Base-by-base conservation (phyloP, 495 filamentous ascomycete species). In the Tuber aestivum region DNA sequence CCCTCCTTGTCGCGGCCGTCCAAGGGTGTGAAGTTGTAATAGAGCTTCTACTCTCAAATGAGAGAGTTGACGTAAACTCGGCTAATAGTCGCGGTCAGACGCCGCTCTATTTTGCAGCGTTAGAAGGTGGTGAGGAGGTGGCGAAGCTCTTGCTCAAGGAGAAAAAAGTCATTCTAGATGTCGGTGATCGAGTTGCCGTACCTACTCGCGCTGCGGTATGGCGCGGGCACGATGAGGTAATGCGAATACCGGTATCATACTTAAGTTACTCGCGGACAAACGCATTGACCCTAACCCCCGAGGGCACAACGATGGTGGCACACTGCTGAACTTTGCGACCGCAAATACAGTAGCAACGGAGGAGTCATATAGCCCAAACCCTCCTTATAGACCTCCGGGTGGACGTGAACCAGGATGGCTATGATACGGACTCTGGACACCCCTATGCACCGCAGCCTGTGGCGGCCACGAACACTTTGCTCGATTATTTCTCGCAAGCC, bases 41-140 rank as follows among this genome's bases (percentile, higher is more conserved):
- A 45, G 40, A 75, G 68, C n/a, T 77, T 18, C 75, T 77, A 7
- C 68, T 77, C 6, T 41, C 40, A 23, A 42, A 74, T 37, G 72
- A n/a, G 12, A 21, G 41, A 27, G 70, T 71, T 6, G 70, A 71
- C 35, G 70, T 71, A 41, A 71, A 71, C 37, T 41, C 23, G 41
- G 38, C 37, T 18, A 35, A 71, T 44, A 71, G 41, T 20, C 38
- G 27, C 27, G 70, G 70, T 40, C 38, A 27, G 70, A 71, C 70
- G 23, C 70, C 70, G 23, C 70, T 71, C 23, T 71, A 44, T 32
- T 21, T 44, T 20, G 70, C 70, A 41, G 70, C 70, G 14, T n/a
- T 40, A 32, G 41, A n/a, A 44, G 70, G 70, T 10, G 35, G 70
- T 8, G 70, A 44, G 23, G 70, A 71, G 16, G 18, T 42, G 16